Evolutionary conservation across 169 alveolate species (phyloP), one percentile per base, ranked within the genome.

Genomic region (Plasmodium blacklocki): DNA sequence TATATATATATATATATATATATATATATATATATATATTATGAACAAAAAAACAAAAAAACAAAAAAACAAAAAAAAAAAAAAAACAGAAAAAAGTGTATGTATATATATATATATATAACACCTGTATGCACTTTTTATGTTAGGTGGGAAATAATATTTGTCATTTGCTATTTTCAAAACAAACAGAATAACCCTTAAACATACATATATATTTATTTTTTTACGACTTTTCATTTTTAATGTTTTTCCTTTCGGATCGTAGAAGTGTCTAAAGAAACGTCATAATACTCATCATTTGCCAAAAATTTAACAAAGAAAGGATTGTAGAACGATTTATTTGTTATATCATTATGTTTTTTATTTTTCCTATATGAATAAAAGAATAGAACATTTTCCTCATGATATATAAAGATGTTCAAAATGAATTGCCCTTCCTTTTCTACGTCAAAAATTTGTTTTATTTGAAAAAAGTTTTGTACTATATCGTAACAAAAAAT

Each of bases 401-500:
- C 67, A 19, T 67, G 49, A 29, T 64, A 78, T 56, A 71, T 52
- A 43, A 78, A 78, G n/a, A 78, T 32, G 39, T 58, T 58, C 7
- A 78, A 39, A 58, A 29, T 47, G 12, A 66, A 78, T n/a, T 66
- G 18, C 45, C 74, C 78, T 49, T 45, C 60, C 43, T 54, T 67
- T 66, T 78, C 19, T 3, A 64, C 66, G 8, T 66, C 15, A 59
- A 29, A 64, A 7, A 64, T 66, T 66, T 78, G 64, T 18, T 23
- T 78, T 43, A 78, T 3, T 19, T 64, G 60, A 47, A 45, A 63
- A 23, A 26, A 19, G n/a, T 43, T 70, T 78, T 64, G 78, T 21
- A 19, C 26, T 47, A 78, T 32, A 64, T 78, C 72, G 45, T 78
- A 78, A n/a, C 89, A 78, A 64, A 50, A 63, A 64, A 78, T 78